Evolutionary conservation across 441 rosid genomes (phyloP).

Genomic region (Rhodomyrtus psidioides): DNA sequence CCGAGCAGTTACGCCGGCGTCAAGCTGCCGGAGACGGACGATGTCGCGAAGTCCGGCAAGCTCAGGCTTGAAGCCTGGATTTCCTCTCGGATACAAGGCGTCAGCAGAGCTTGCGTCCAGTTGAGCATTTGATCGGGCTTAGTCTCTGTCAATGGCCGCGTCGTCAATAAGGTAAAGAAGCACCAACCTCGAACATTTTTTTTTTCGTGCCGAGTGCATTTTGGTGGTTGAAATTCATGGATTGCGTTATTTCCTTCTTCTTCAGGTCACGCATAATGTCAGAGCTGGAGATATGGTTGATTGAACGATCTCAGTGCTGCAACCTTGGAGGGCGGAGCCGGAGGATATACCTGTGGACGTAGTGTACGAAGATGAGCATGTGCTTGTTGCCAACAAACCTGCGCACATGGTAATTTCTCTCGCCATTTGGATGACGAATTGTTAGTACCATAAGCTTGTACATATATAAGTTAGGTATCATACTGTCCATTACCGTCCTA

Average conservation of each 20-base stretch:
- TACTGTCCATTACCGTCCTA: neutral
- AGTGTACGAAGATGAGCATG: constrained; percentile 70
- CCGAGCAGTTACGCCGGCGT: constrained; percentile 38
- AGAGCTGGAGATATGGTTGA: constrained; percentile 63
- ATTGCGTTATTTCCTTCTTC: neutral
- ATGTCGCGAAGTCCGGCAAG: constrained; percentile 26
- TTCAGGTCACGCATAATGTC: constrained; percentile 55
- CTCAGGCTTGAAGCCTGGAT: constrained; percentile 84
- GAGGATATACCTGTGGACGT: constrained; percentile 81
- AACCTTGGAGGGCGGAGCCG: constrained; percentile 75
- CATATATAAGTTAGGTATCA: neutral
- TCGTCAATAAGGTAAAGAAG: constrained; percentile 50
- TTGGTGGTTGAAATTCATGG: neutral
- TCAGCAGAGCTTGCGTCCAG: constrained; percentile 92
- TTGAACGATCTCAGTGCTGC: constrained; percentile 69
- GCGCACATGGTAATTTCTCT: constrained; percentile 52
- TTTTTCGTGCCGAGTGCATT: neutral
- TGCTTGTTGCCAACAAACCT: constrained; percentile 80
- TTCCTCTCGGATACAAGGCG: constrained; percentile 58
- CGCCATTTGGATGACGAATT: neutral
- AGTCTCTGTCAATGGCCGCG: constrained; percentile 70
- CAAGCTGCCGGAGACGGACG: constrained; percentile 58
- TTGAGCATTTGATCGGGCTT: constrained; percentile 73
- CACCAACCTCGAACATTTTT: neutral
- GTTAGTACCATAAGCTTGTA: neutral